Conservation (phyloP, 2,329 filamentous ascomycete species). For the Stachybotrys echinatus region DNA sequence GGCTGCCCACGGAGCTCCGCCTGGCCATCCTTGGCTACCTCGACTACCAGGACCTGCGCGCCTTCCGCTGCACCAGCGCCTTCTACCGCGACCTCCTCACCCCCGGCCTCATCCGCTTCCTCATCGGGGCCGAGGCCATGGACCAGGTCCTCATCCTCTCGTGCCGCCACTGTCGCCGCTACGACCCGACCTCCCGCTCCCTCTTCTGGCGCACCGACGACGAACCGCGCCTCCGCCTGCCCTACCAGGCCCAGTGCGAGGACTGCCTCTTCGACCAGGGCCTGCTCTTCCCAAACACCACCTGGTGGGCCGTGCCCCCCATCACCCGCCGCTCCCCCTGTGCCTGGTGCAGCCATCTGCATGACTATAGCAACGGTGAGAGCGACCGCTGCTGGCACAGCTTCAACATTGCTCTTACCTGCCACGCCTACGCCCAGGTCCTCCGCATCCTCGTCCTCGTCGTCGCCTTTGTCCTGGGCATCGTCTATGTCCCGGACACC, state of each 20-base stretch:
- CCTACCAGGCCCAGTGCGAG: not conserved
- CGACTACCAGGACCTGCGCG: not conserved
- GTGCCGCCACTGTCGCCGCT: not conserved
- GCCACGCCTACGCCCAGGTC: not conserved
- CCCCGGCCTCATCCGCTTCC: not conserved
- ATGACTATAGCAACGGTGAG: not conserved
- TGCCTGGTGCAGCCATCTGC: not conserved
- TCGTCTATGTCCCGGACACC: not conserved
- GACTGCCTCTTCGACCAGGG: not conserved
- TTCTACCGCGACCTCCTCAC: not conserved
- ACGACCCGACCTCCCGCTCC: not conserved
- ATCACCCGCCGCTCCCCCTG: not conserved
- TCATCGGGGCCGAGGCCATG: not conserved
- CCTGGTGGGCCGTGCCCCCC: not conserved
- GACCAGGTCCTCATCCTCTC: not conserved
- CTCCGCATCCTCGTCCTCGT: conserved; percentile 16
- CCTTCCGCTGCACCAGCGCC: not conserved
- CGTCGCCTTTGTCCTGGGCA: conserved; percentile 25
- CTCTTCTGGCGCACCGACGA: not conserved
- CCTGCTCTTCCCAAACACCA: not conserved
- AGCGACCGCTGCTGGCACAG: not conserved
- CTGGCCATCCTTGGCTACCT: not conserved
- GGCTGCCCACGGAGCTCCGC: not conserved
- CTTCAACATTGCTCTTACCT: not conserved
- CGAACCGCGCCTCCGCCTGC: not conserved